Evolutionary conservation across 257 asterid genomes (phyloP).

Genomic region (Nicotiana undulata): DNA sequence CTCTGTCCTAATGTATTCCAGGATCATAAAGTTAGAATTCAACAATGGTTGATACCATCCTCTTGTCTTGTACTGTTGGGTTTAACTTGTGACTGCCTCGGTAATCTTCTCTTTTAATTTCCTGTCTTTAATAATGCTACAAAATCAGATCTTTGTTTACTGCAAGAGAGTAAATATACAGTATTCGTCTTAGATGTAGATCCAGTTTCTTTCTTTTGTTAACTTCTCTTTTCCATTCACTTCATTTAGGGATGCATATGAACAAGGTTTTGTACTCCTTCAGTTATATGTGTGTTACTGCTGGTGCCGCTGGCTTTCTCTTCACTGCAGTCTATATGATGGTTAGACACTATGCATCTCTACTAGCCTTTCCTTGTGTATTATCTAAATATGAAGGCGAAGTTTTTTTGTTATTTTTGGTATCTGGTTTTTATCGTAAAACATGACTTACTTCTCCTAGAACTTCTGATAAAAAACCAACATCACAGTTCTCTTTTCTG

Average conservation of each 20-base stretch:
- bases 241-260: slow-evolving; percentile 46
- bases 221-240: not conserved
- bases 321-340: slow-evolving; percentile 42
- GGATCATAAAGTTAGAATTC: slow-evolving; percentile 54
- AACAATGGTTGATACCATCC: slow-evolving; percentile 53
- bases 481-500: not conserved
- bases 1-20: slow-evolving; percentile 17
- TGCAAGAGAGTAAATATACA: not conserved
- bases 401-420: not conserved
- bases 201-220: not conserved
- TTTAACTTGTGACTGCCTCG: slow-evolving; percentile 29
- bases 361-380: not conserved
- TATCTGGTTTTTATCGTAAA: not conserved
- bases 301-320: slow-evolving; percentile 58
- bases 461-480: not conserved
- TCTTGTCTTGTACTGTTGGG: slow-evolving; percentile 33
- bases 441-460: not conserved
- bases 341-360: slow-evolving; percentile 24
- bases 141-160: not conserved
- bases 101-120: slow-evolving; percentile 20
- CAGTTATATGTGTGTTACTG: slow-evolving; percentile 57
- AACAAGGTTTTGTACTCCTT: slow-evolving; percentile 61
- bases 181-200: not conserved
- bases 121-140: not conserved
- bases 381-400: not conserved